Conservation (phyloP, 169 alveolate genomes). For the Cryptosporidium muris region DNA sequence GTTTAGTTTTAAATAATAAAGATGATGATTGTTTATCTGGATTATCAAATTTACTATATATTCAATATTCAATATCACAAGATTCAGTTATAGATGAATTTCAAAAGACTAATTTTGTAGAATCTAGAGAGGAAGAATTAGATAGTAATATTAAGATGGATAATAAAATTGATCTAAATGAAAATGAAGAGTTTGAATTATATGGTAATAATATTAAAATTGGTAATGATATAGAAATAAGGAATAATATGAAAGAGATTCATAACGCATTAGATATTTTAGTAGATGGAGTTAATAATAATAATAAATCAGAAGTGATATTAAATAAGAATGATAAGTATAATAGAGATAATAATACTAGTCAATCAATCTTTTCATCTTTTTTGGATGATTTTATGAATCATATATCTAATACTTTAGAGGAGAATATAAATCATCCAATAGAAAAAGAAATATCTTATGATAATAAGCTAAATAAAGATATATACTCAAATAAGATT, state of each 20-base stretch:
- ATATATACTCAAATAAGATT: too few species aligned
- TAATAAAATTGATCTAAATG: not conserved
- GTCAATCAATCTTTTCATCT: not conserved
- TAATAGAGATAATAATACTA: not conserved
- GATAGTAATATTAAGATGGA: not conserved
- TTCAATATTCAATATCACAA: too few species aligned
- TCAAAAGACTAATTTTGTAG: not conserved
- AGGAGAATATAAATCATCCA: not conserved
- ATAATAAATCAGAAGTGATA: not conserved
- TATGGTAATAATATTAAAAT: not conserved
- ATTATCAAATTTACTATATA: too few species aligned
- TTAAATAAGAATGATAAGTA: not conserved
- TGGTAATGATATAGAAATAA: not conserved
- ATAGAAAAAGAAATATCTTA: not conserved
- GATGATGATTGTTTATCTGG: too few species aligned
- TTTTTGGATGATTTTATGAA: constrained; percentile 43
- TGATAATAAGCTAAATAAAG: too few species aligned
- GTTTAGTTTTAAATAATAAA: too few species aligned
- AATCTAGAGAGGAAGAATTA: not conserved
- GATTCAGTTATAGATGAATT: not conserved
- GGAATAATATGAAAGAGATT: not conserved
- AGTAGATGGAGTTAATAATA: not conserved
- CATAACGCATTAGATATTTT: not conserved
- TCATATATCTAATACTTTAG: constrained; percentile 50
- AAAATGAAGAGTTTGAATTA: not conserved